Percentiles rank a stretch among this genome's conserved stretches.
Evolutionary conservation across 2,329 filamentous ascomycete genomes (phyloP).

Genomic region (Coniella lustricola): DNA sequence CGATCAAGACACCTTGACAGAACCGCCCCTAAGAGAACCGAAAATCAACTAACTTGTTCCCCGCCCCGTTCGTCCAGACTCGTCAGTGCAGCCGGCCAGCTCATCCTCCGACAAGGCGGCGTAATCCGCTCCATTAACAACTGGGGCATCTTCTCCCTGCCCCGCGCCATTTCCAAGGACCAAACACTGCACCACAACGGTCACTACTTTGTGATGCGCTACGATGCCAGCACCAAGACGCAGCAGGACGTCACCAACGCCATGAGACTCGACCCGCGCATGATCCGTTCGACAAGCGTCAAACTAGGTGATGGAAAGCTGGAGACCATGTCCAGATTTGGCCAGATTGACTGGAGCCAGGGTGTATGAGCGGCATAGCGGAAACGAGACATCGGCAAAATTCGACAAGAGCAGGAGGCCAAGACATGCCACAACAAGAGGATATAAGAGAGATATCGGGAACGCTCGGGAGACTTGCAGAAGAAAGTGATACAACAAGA

Average conservation of each 20-base stretch:
- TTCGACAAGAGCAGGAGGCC: not conserved
- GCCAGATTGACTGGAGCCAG: conserved; percentile 41
- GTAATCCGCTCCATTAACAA: conserved; percentile 89
- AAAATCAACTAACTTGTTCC: not conserved
- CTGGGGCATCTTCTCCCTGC: conserved; percentile 89
- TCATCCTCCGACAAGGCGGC: conserved; percentile 76
- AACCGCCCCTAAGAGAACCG: too few relatives aligned
- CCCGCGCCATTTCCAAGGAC: conserved; percentile 69
- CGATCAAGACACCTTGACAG: too few relatives aligned
- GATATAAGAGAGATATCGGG: too few relatives aligned
- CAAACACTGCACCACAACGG: conserved; percentile 78
- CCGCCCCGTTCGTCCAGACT: conserved; percentile 53
- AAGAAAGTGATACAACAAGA: too few relatives aligned
- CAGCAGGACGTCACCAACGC: conserved; percentile 71
- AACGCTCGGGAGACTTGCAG: too few relatives aligned
- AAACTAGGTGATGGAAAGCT: conserved; percentile 85
- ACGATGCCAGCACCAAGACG: conserved; percentile 68
- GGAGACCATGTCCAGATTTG: conserved; percentile 51
- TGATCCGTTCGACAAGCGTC: conserved; percentile 81
- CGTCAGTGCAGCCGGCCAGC: conserved; percentile 73
- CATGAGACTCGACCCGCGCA: conserved; percentile 76
- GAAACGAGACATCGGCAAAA: not conserved
- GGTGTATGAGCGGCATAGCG: not conserved
- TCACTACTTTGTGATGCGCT: conserved; percentile 98
- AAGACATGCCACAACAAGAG: too few relatives aligned